Evolutionary conservation across 371 early-diverging fungal genomes (phyloP).

Genomic region (Dichotomocladium elegans): DNA sequence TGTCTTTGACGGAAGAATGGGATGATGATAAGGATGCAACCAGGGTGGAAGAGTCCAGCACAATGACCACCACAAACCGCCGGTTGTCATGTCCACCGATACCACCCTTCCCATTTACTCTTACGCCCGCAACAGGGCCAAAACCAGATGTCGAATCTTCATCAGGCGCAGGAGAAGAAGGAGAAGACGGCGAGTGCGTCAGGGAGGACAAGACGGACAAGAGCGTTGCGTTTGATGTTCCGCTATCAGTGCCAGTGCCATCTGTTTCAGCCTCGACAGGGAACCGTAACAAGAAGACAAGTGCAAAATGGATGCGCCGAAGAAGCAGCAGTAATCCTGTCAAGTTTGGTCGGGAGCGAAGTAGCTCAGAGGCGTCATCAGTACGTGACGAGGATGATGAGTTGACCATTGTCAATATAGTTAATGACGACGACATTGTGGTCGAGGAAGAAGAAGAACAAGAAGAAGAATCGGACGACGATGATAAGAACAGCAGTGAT

Average conservation of each 20-base stretch:
- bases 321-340: slow-evolving; percentile 16
- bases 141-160: not conserved
- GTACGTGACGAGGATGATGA: slow-evolving; percentile 8
- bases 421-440: not conserved
- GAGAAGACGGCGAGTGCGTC: too few relatives aligned
- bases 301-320: slow-evolving; percentile 3
- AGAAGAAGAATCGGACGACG: not conserved
- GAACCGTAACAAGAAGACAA: not conserved
- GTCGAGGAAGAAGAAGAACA: too few relatives aligned
- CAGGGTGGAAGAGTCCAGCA: too few relatives aligned
- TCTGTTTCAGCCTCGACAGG: not conserved
- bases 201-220: not conserved
- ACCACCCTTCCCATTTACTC: slow-evolving; percentile 10
- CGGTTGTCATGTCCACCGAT: slow-evolving; percentile 17
- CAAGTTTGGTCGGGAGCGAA: slow-evolving; percentile 1
- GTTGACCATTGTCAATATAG: slow-evolving; percentile 6
- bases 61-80: too few relatives aligned
- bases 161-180: not conserved
- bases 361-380: slow-evolving; percentile 9
- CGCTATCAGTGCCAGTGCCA: too few relatives aligned
- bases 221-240: slow-evolving; percentile 8
- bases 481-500: not conserved
- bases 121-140: not conserved
- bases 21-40: too few relatives aligned
- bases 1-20: too few relatives aligned